Evolutionary conservation across 495 filamentous ascomycete species (phyloP), one percentile per base, ranked within the genome.

Genomic region (Neurospora hispaniola): DNA sequence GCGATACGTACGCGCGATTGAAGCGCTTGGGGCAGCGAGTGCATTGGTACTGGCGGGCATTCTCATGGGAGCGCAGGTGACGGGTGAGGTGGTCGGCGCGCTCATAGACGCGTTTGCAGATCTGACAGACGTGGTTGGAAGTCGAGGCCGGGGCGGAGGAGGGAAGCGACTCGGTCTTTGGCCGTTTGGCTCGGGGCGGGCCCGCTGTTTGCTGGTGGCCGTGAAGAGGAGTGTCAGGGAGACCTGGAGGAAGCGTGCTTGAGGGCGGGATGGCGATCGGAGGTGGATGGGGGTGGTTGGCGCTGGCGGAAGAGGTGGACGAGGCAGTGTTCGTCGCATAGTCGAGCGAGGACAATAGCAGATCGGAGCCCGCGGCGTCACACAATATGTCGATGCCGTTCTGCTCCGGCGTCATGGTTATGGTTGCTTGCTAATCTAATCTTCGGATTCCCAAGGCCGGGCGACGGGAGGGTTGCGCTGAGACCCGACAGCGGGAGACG

Each of bases 61-160:
- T 77, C 41, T 77, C 75, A 59, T 78, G 76, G 11, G 76, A 78
- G 20, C 76, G 75, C 14, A 78, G 46, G 54, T 78, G 76, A 20
- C 76, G 70, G 23, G 75, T 75, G 9, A 78, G 70, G 38, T 78
- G 76, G 54, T 78, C 76, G 71, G 76, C 75, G 14, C 76, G 73
- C 59, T 76, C 75, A 43, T 77, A 77, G 42, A 77, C 75, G 18
- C 74, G 43, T 35, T 72, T 74, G 41, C 75, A 77, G 27, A 76
- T 38, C 12, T 74, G 75, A 42, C 75, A 77, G 38, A 77, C 75
- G 59, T 77, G 74, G 74, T 46, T 72, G 16, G 71, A 40, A 42
- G 72, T 70, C n/a, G 39, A 18, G 41, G 40, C 40, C 23, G 68
- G n/a, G 3, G 46, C 23, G 12, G 42, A 73, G 20, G 31, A 39